Conservation (phyloP, 2,329 filamentous ascomycete genomes). For the Emydomyces testavorans region DNA sequence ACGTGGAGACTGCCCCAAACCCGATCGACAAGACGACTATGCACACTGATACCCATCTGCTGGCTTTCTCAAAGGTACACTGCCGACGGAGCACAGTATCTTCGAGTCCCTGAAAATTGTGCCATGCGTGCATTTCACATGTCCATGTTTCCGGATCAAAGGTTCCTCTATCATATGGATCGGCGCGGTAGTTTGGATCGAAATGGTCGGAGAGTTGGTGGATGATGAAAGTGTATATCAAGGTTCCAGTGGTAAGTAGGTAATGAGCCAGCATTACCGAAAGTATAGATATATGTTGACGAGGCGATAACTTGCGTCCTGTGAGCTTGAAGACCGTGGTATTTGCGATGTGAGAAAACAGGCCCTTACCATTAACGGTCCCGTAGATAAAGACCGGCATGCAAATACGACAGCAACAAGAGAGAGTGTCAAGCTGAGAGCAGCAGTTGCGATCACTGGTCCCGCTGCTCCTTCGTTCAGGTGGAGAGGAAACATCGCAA, state of each 20-base stretch:
- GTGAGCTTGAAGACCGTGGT: background rate
- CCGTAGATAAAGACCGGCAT: background rate
- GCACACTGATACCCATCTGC: background rate
- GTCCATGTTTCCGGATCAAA: slow-evolving; percentile 10
- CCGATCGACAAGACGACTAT: background rate
- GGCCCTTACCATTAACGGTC: background rate
- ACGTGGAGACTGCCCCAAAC: background rate
- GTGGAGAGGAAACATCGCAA: slow-evolving; percentile 1
- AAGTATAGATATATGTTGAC: background rate
- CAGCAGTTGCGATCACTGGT: background rate
- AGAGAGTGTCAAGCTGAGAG: background rate
- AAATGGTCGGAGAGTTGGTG: slow-evolving; percentile 7
- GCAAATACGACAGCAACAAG: background rate
- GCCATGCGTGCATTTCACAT: slow-evolving; percentile 1
- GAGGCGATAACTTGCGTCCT: background rate
- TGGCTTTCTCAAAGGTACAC: slow-evolving; percentile 2
- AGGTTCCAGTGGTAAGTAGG: background rate
- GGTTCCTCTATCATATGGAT: background rate
- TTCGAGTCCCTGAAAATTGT: background rate
- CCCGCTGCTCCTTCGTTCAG: background rate
- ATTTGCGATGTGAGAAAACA: background rate
- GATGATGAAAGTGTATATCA: slow-evolving; percentile 1
- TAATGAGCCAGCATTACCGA: background rate
- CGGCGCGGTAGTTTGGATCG: background rate
- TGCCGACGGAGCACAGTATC: background rate